Conservation (phyloP, 179 eudicot genomes). For the Corrigiola litoralis region DNA sequence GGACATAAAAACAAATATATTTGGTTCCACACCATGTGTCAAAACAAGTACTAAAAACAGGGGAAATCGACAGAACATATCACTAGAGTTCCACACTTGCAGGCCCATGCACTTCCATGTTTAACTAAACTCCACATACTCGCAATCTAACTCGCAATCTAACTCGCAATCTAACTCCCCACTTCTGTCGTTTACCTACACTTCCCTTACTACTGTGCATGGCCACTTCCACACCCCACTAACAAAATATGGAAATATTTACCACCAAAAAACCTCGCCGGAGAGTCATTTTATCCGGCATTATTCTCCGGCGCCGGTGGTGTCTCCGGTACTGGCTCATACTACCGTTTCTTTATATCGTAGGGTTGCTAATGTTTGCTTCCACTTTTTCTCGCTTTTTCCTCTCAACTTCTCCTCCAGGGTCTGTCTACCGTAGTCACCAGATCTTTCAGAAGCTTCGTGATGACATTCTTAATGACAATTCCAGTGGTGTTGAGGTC, state of each 20-base stretch:
- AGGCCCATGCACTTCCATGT: slow-evolving; percentile 13
- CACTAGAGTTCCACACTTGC: neutral
- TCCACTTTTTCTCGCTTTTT: slow-evolving; percentile 49
- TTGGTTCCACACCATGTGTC: slow-evolving; percentile 6
- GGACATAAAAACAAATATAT: neutral
- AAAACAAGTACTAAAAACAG: neutral
- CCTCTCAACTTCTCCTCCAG: slow-evolving; percentile 44
- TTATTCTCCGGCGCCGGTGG: slow-evolving; percentile 39
- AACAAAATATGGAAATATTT: slow-evolving; percentile 8
- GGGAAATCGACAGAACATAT: neutral
- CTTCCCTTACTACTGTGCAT: too few relatives aligned
- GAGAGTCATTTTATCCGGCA: slow-evolving; percentile 35
- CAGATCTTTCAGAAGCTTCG: slow-evolving; percentile 58
- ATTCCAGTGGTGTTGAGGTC: slow-evolving; percentile 53
- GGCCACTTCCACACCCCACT: neutral
- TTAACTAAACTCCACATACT: too few relatives aligned
- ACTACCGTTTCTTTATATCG: slow-evolving; percentile 40
- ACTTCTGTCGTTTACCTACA: too few relatives aligned
- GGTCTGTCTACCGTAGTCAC: slow-evolving; percentile 64
- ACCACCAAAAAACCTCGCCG: slow-evolving; percentile 33
- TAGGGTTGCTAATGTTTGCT: slow-evolving; percentile 50
- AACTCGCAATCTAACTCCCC: too few relatives aligned
- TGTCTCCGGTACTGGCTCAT: slow-evolving; percentile 43
- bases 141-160: too few relatives aligned
- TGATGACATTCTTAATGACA: slow-evolving; percentile 41